Conservation (phyloP, 176 grass and related monocot species). For the Phoenix roebelenii region DNA sequence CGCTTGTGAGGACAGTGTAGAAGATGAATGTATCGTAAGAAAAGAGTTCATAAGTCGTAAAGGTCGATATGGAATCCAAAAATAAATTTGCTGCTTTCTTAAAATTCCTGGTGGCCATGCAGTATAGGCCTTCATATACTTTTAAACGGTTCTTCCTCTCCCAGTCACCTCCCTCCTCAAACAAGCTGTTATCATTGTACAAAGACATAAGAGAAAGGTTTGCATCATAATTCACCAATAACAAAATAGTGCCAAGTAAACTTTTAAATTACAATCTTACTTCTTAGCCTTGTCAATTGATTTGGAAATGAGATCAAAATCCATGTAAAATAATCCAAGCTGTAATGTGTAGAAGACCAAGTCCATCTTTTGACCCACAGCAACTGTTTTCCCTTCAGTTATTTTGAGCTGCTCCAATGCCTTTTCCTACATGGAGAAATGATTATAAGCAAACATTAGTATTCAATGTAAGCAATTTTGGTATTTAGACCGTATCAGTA, state of each 20-base stretch:
- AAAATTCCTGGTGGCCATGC: slow-evolving; percentile 87
- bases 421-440: slow-evolving; percentile 46
- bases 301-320: slow-evolving; percentile 92
- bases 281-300: slow-evolving; percentile 97
- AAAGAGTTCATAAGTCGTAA: slow-evolving; percentile 89
- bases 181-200: slow-evolving; percentile 46
- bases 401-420: slow-evolving; percentile 87
- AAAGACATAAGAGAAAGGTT: background rate
- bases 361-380: slow-evolving; percentile 97
- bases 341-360: slow-evolving; percentile 91
- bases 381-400: slow-evolving; percentile 98
- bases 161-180: slow-evolving; percentile 97
- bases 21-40: slow-evolving; percentile 94
- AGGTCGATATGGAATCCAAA: slow-evolving; percentile 96
- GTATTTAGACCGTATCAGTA: too few species aligned
- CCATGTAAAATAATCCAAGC: slow-evolving; percentile 91
- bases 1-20: slow-evolving; percentile 85
- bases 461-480: too few species aligned
- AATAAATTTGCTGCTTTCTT: slow-evolving; percentile 92
- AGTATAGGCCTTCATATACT: slow-evolving; percentile 95
- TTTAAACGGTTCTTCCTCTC: slow-evolving; percentile 98
- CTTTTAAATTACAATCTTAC: slow-evolving; percentile 27
- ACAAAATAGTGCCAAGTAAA: too few species aligned
- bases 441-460: too few species aligned
- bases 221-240: background rate